Base-by-base conservation (phyloP, 2,329 filamentous ascomycete species). In the Alternaria gaisen region DNA sequence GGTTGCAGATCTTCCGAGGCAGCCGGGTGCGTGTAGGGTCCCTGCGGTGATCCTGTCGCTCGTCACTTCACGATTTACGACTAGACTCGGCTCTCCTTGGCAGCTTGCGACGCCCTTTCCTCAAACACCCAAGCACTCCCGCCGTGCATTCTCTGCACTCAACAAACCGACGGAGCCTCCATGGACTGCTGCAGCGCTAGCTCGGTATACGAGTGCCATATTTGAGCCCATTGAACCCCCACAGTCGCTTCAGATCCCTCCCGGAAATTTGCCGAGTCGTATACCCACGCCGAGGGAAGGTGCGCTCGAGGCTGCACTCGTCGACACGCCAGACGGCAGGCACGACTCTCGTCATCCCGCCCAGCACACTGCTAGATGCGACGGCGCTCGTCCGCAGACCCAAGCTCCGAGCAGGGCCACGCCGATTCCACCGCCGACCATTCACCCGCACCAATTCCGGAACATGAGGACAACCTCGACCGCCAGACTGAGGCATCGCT, bases 41-140 rank as follows among this genome's bases (percentile, higher is more conserved):
- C 58, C 40, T 56, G 61, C 44, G 43, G 53, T 53, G 60, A 47
- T 53, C 56, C 38, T 41, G 64, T 65, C 66, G 63, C 54, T 63
- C 61, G 59, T 63, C 64, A 61, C 57, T 62, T 56, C 38, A 58
- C 36, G 26, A 60, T 36, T 56, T 51, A 58, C 42, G 44, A 61
- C 46, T 62, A 52, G 63, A 53, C 50, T 64, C 61, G 59, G 56
- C 41, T 47, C 60, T 65, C 48, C 68, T 69, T 70, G 68, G 68
- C 67, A 64, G 60, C 62, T 68, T 71, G 65, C 65, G 61, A 57
- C 52, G 65, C 63, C 46, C 60, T 61, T 58, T 55, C 58, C 64
- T 47, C 46, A 50, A 56, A 41, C 56, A 50, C 54, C 52, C 57
- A 53, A 59, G 54, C 44, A 44, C 50, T 34, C 44, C 42, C 56